A percentile compares a stretch with the other conserved stretches of the same genome.
Conservation (phyloP, 106 monocot species). For the Acorus calamus region DNA sequence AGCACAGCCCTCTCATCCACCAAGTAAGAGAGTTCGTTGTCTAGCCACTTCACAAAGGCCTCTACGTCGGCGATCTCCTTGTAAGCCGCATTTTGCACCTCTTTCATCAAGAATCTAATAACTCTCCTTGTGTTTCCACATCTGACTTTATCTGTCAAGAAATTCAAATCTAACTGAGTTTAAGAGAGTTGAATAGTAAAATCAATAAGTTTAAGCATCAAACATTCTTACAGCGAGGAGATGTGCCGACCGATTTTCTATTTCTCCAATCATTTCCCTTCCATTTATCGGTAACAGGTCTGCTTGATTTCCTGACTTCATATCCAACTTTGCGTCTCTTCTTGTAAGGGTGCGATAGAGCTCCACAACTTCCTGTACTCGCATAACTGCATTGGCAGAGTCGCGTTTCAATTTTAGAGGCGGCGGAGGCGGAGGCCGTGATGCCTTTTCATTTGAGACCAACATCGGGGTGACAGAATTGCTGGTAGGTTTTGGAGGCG, state of each 20-base stretch:
- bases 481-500: conserved; percentile 24
- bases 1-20: conserved; percentile 69
- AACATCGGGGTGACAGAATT: not conserved
- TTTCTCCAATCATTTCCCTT: conserved; percentile 64
- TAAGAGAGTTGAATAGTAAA: no score
- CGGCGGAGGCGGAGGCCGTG: conserved; percentile 30
- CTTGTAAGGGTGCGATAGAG: conserved; percentile 33
- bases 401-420: conserved; percentile 8
- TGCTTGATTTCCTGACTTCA: conserved; percentile 18
- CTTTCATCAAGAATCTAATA: conserved; percentile 38
- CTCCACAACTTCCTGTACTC: conserved; percentile 52
- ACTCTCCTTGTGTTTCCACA: conserved; percentile 49
- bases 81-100: conserved; percentile 34
- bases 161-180: no score
- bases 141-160: conserved; percentile 50
- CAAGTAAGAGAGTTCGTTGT: conserved; percentile 47
- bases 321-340: conserved; percentile 32
- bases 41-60: conserved; percentile 61
- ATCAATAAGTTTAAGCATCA: no score
- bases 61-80: conserved; percentile 42
- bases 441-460: conserved; percentile 13
- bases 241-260: conserved; percentile 56
- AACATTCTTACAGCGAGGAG: conserved; percentile 44
- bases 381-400: conserved; percentile 16
- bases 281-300: conserved; percentile 13